Base-by-base conservation (phyloP, 768 basidiomycete genomes). In the Chalciporus piperatus region DNA sequence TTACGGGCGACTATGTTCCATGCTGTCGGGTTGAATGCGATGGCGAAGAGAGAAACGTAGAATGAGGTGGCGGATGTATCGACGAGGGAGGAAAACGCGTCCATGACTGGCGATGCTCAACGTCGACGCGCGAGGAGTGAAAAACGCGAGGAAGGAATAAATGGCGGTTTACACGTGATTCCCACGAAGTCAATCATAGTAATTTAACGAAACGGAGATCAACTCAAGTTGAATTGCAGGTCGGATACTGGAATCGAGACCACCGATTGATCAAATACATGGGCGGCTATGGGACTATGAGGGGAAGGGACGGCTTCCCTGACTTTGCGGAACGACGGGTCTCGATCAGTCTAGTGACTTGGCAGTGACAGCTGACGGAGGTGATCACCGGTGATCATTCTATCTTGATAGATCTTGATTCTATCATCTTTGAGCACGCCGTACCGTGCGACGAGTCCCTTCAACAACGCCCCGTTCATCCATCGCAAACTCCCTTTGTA, bases 1-100 rank as follows among this genome's bases (percentile, higher is more conserved):
- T 95, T 92, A 50, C 84, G 85, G 22, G 96, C 96, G 25, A 95
- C 83, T 55, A 93, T 83, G 70, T 99, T 99, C 96, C 96, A 99
- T 52, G 87, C 93, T 1, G 85, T 84, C 0, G 96, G 96, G 62
- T 98, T 98, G 75, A 98, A 98, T 2, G 82, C 64, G 44, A 96
- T 90, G 52, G 87, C 69, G 4, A 79, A 70, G n/a, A 93, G 55
- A 0, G 83, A 82, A 16, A 89, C 47, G 61, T 77, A 78, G 37
- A 98, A 66, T 19, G 89, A 89, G 6, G 71, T 64, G 60, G 91
- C 79, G 27, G 75, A 80, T 25, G 78, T 63, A 71, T 96, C 85
- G 3, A 96, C 54, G 40, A 69, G 30, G 42, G 62, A 56, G 19
- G 55, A 57, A 22, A 75, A 56, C 22, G 65, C 50, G 61, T 66